Evolutionary conservation across 2,329 filamentous ascomycete genomes (phyloP).

Genomic region (Monosporascus sp.): DNA sequence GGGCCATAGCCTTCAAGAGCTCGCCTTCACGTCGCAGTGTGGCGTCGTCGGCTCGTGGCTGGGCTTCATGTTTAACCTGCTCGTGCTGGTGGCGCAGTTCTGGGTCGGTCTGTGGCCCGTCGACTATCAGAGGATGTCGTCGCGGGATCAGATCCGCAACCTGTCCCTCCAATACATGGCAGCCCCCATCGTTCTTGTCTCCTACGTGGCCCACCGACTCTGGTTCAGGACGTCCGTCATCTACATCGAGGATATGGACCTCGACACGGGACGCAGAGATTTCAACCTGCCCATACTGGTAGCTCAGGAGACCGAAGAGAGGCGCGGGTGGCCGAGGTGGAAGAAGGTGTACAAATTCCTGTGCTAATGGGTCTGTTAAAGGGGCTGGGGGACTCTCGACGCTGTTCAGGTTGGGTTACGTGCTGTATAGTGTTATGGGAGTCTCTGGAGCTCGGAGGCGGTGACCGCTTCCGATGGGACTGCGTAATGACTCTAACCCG

Average conservation of each 20-base stretch:
- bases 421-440: background rate
- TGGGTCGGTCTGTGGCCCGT: conserved; percentile 81
- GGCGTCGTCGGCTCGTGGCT: conserved; percentile 77
- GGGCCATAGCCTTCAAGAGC: conserved; percentile 65
- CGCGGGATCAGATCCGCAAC: conserved; percentile 45
- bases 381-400: too few species aligned
- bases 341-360: conserved; percentile 70
- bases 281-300: conserved; percentile 75
- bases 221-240: conserved; percentile 66
- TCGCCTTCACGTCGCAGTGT: conserved; percentile 76
- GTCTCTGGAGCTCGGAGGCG: too few species aligned
- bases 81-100: conserved; percentile 79
- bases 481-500: too few species aligned
- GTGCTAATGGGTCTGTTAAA: conserved; percentile 43
- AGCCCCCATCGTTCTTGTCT: conserved; percentile 60
- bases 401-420: background rate
- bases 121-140: conserved; percentile 41
- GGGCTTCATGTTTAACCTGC: conserved; percentile 67
- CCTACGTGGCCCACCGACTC: conserved; percentile 72
- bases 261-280: conserved; percentile 79
- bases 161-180: conserved; percentile 74
- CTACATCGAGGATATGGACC: conserved; percentile 69
- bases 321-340: conserved; percentile 66
- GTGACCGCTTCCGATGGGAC: too few species aligned
- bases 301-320: conserved; percentile 74